A percentile compares a stretch with the other conserved stretches of the same genome.
Evolutionary conservation across 2,329 filamentous ascomycete genomes (phyloP).

Genomic region (Fusarium verticillioides): DNA sequence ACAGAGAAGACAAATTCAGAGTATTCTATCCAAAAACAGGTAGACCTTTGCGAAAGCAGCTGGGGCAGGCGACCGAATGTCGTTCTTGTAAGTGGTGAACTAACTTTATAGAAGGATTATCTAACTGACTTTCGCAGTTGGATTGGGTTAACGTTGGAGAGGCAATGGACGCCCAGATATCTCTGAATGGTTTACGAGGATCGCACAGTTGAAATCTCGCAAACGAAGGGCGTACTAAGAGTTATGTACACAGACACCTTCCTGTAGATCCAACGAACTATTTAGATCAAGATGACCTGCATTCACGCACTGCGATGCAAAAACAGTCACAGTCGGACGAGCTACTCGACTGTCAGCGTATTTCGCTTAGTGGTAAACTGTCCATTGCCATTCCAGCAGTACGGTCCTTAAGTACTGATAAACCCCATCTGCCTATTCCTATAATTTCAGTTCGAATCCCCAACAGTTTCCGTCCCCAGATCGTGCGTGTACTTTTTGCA

Average conservation of each 20-base stretch:
- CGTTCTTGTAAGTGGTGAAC: constrained; percentile 42
- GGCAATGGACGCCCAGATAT: constrained; percentile 51
- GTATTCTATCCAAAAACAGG: constrained; percentile 42
- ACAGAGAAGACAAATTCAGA: constrained; percentile 52
- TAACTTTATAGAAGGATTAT: neutral
- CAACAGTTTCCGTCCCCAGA: constrained; percentile 23
- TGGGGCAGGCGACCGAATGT: constrained; percentile 43
- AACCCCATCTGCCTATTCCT: neutral
- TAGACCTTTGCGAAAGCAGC: constrained; percentile 38
- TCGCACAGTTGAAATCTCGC: neutral
- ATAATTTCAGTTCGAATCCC: neutral
- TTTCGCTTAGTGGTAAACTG: constrained; percentile 37
- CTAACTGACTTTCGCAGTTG: constrained; percentile 47
- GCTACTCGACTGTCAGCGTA: neutral
- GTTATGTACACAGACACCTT: neutral
- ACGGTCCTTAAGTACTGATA: neutral
- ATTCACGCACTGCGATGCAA: neutral
- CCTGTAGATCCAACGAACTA: neutral
- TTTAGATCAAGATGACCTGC: neutral
- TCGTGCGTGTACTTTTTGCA: constrained; percentile 6
- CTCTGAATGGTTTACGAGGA: constrained; percentile 51
- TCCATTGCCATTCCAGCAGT: constrained; percentile 24
- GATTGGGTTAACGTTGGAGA: constrained; percentile 57
- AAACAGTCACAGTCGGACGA: neutral
- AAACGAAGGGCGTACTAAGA: neutral